Evolutionary conservation across 768 basidiomycete species (phyloP).

Genomic region (Pisolithus tinctorius): DNA sequence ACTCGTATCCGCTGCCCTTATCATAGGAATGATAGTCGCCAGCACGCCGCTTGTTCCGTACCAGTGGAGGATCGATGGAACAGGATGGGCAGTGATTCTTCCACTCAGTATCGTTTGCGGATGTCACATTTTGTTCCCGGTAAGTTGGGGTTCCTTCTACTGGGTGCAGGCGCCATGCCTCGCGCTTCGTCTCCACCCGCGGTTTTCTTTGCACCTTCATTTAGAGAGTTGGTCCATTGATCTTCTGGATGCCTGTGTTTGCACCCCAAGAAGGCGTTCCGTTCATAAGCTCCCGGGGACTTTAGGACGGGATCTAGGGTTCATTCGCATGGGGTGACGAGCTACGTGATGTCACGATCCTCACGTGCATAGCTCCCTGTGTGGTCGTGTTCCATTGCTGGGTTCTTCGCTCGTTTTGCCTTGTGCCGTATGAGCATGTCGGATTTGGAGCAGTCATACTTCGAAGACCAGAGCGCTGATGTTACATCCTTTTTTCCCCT

Average conservation of each 20-base stretch:
- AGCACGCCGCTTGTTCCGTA: slow-evolving; percentile 47
- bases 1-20: slow-evolving; percentile 46
- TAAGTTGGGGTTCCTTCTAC: slow-evolving; percentile 28
- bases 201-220: background rate
- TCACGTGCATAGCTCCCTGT: background rate
- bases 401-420: background rate
- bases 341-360: background rate
- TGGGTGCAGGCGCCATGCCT: too few species aligned
- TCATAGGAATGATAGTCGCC: slow-evolving; percentile 57
- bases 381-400: background rate
- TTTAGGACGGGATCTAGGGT: background rate
- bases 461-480: slow-evolving; percentile 8
- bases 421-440: background rate
- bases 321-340: background rate
- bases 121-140: slow-evolving; percentile 72
- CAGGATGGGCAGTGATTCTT: slow-evolving; percentile 66
- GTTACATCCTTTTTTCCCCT: background rate
- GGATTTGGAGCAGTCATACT: background rate
- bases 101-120: slow-evolving; percentile 65
- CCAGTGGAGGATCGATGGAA: slow-evolving; percentile 56
- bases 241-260: background rate
- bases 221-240: background rate
- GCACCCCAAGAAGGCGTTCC: background rate
- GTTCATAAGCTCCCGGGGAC: background rate
- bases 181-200: background rate